phyloP scores from a whole-genome alignment of 495 filamentous ascomycete genomes.

The Aspergillus carlsbadensis region DNA sequence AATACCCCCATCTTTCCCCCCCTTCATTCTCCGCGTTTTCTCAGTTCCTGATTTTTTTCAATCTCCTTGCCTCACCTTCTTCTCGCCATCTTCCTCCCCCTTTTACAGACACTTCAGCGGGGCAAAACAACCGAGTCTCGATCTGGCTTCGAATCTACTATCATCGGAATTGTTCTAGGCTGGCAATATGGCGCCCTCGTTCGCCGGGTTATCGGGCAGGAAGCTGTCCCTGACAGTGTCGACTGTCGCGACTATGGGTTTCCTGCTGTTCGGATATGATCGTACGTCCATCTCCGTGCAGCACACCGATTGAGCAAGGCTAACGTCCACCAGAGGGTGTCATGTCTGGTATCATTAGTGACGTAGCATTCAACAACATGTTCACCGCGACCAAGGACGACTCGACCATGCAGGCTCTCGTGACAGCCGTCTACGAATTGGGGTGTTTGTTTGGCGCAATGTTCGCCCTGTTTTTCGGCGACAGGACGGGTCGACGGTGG shows the following conservation, averaged over 20 bases:
- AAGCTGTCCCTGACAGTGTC: constrained; percentile 58
- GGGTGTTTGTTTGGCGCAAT: constrained; percentile 76
- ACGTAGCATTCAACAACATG: constrained; percentile 64
- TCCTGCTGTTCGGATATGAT: constrained; percentile 69
- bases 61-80: neutral
- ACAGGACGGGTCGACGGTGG: constrained; percentile 64
- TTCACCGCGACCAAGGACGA: constrained; percentile 67
- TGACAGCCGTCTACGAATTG: constrained; percentile 82
- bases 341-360: constrained; percentile 81
- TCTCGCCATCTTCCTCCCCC: neutral
- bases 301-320: neutral
- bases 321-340: constrained; percentile 50
- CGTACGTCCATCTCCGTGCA: constrained; percentile 25
- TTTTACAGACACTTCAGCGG: neutral
- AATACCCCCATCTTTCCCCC: constrained; percentile 12
- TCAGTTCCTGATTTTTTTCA: neutral
- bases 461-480: constrained; percentile 66
- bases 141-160: neutral
- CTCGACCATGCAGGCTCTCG: constrained; percentile 72
- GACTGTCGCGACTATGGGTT: constrained; percentile 63
- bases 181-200: constrained; percentile 34
- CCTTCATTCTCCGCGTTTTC: constrained; percentile 4
- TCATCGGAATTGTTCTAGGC: neutral
- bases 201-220: constrained; percentile 59
- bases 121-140: neutral